Evolutionary conservation across 148 eudicot genomes (phyloP), one percentile per base, ranked within the genome.

Genomic region (Spergularia marina): DNA sequence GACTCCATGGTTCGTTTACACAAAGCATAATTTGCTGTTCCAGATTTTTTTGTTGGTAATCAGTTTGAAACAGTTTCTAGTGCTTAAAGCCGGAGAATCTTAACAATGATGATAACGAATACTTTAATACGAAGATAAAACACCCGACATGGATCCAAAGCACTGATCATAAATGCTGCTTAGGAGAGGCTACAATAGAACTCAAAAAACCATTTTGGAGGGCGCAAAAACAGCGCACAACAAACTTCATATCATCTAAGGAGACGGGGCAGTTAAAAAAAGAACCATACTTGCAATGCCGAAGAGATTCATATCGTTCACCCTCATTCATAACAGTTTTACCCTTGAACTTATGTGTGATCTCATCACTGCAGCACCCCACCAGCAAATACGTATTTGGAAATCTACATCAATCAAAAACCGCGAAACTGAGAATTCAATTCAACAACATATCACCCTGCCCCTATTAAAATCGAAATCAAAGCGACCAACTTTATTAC

Each of bases 301-400:
- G 89, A 61, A 90, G 91, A 40, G 94, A 90, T 78, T 90, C 94
- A 44, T 88, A 90, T 17, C 94, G 91, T 78, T 90, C 94, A 0
- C 56, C 34, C 58, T 83, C 94, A 15, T 70, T 90, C 94, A 90
- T 86, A 55, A 90, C 94, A 70, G 94, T 88, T 80, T 90, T 90
- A 0, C 94, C 94, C 86, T 90, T 90, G 68, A 62, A 88, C 67
- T 78, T 71, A 77, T 90, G 90, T 1, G 94, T 90, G 53, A 75
- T 84, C 78, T 78, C 90, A 80, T 90, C 94, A 52, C 79, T 88
- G 82, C 94, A 90, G 75, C 91, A 88, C 60, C 94, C 94, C 65
- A 90, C 90, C 74, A 90, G 80, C 83, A 90, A 80, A 76, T 90
- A 90, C 15, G 94, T 82, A 76, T 90, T 88, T 36, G 94, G 91